phyloP scores from a whole-genome alignment of 257 asterid species.

The Thymus mandschuricus region DNA sequence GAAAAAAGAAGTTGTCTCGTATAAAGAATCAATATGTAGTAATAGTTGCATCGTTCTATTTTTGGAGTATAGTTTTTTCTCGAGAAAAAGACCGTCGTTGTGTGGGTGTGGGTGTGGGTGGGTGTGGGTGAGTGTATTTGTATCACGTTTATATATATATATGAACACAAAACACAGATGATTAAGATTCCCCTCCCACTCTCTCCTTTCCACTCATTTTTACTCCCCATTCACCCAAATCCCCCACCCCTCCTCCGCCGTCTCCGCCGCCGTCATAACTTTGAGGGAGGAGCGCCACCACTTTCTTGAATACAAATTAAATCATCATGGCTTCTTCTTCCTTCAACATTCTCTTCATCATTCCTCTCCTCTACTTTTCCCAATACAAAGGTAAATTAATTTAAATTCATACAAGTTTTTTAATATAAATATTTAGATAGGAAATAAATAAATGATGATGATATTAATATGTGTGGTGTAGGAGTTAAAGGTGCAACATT shows the following conservation, averaged over 20 bases:
- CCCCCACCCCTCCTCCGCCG: conserved; percentile 27
- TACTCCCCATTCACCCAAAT: not conserved
- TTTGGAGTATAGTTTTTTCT: not conserved
- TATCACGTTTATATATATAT: not conserved
- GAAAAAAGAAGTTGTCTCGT: not conserved
- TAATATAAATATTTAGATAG: not conserved
- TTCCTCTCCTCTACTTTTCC: conserved; percentile 33
- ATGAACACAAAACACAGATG: not conserved
- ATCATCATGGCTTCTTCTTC: conserved; percentile 31
- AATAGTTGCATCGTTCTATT: not conserved
- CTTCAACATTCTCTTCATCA: conserved; percentile 21
- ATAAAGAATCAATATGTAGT: not conserved
- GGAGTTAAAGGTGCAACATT: conserved; percentile 52
- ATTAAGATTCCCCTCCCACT: conserved; percentile 35
- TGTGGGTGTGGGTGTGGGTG: not conserved
- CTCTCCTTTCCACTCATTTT: conserved; percentile 26
- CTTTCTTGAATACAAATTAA: not conserved
- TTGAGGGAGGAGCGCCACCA: conserved; percentile 13
- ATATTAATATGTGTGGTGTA: conserved; percentile 11
- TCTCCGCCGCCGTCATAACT: not conserved
- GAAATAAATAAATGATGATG: not conserved
- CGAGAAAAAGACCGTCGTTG: not conserved
- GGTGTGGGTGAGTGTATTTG: no score
- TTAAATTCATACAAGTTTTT: not conserved
- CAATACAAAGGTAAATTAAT: conserved; percentile 29